Evolutionary conservation across 2,329 filamentous ascomycete genomes (phyloP), one percentile per base, ranked within the genome.

Genomic region (Paradendryphiella salina): DNA sequence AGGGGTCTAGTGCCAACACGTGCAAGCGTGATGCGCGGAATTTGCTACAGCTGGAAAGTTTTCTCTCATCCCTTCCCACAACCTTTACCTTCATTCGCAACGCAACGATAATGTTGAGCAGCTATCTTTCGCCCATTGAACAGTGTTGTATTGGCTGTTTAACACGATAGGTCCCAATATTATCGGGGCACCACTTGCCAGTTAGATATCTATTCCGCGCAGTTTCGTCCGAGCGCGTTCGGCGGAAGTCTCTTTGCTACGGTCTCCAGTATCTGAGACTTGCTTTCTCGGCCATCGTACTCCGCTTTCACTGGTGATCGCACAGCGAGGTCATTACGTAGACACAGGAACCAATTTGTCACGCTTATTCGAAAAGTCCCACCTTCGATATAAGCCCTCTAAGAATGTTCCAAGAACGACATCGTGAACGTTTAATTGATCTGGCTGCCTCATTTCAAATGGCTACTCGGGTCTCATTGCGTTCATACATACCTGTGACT

Each of bases 321-420:
- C 29, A 42, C 14, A 13, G 29, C 18, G 13, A 33, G 3, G 6
- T 33, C 4, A 39, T 21, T n/a, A 14, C 34, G 14, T 37, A 28
- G 28, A 52, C 6, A 17, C 49, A 52, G 69, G 69, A 71, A 72
- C 67, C 65, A 72, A 71, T 67, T 72, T 72, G 69, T 72, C 70
- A 71, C 70, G 70, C 70, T 66, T 71, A 56, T 64, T 59, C 69
- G 69, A 71, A 72, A 18, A 66, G 59, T 57, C 52, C 36, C 63
- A 58, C 64, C 67, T 72, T 70, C 67, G 67, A 52, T 57, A 70
- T 65, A 70, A 64, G 70, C 69, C 68, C 66, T 72, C 69, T 72
- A 63, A 68, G 63, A 69, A 71, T 67, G 69, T 72, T 72, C 70
- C 70, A 64, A 72, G 70, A 72, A 56, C 35, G 39, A 65, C 37